phyloP scores from a whole-genome alignment of 371 early-diverging fungal species.

The Lichtheimia ornata region DNA sequence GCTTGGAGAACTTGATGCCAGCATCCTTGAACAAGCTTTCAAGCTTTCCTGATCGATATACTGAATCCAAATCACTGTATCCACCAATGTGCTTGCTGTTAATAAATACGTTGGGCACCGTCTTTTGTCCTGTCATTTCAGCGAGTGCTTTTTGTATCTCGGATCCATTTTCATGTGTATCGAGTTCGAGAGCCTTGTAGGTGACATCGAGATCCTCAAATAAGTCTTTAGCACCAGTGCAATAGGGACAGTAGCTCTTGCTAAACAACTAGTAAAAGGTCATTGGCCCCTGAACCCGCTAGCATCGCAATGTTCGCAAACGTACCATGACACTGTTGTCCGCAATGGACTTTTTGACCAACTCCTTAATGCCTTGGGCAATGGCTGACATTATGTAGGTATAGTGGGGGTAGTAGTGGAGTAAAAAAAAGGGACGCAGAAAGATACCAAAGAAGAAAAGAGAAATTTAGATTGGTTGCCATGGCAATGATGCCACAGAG shows the following conservation, averaged over 20 bases:
- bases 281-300: not conserved
- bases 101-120: constrained; percentile 93
- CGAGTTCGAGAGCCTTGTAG: constrained; percentile 64
- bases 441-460: not conserved
- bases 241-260: constrained; percentile 89
- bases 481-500: too few relatives aligned
- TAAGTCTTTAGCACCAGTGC: constrained; percentile 69
- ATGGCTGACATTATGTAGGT: constrained; percentile 12
- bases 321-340: constrained; percentile 46
- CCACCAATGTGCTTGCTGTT: constrained; percentile 83
- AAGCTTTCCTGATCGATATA: constrained; percentile 60
- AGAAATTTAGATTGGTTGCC: too few relatives aligned
- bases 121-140: constrained; percentile 76
- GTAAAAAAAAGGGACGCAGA: not conserved
- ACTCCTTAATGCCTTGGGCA: constrained; percentile 29
- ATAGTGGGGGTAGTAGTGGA: not conserved
- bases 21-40: constrained; percentile 47
- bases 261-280: constrained; percentile 63
- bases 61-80: constrained; percentile 67
- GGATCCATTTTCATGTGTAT: constrained; percentile 61
- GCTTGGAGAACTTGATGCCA: constrained; percentile 21
- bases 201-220: constrained; percentile 52
- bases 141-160: constrained; percentile 76
- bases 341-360: constrained; percentile 41
- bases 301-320: not conserved